Evolutionary conservation across 441 rosid genomes (phyloP).

Genomic region (Populus hybrid): DNA sequence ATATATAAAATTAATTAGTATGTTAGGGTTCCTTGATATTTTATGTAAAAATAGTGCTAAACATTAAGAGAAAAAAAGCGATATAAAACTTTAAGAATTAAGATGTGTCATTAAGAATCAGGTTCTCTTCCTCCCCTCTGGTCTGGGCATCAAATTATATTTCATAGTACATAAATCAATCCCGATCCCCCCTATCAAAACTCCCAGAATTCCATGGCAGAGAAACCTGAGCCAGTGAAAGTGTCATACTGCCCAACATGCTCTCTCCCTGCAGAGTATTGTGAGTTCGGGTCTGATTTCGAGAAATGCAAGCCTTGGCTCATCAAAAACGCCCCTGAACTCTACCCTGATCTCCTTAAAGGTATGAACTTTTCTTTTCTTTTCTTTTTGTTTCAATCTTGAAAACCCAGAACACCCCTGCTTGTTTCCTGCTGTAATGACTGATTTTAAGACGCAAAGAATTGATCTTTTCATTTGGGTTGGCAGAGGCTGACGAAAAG

Average conservation of each 20-base stretch:
- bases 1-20: no score
- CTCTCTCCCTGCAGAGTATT: conserved; percentile 85
- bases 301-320: conserved; percentile 93
- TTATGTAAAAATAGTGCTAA: no score
- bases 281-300: conserved; percentile 89
- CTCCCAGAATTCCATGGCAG: conserved; percentile 46
- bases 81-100: no score
- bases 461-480: neutral
- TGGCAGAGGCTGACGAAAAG: conserved; percentile 36
- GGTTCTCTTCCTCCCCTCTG: neutral
- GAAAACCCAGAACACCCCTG: neutral
- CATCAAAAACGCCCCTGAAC: conserved; percentile 67
- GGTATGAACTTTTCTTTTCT: conserved; percentile 23
- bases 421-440: neutral
- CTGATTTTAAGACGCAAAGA: neutral
- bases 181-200: neutral
- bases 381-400: neutral
- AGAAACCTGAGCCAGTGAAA: conserved; percentile 69
- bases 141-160: no score
- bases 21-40: no score
- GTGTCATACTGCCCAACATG: conserved; percentile 74
- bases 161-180: neutral
- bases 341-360: conserved; percentile 80
- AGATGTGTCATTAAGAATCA: neutral
- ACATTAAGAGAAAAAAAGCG: no score